These are phyloP conservation scores for Sporisorium iseilematis-ciliati DNA, from an alignment of 1,284 basidiomycete genomes.

Conservation along the genomic window DNA sequence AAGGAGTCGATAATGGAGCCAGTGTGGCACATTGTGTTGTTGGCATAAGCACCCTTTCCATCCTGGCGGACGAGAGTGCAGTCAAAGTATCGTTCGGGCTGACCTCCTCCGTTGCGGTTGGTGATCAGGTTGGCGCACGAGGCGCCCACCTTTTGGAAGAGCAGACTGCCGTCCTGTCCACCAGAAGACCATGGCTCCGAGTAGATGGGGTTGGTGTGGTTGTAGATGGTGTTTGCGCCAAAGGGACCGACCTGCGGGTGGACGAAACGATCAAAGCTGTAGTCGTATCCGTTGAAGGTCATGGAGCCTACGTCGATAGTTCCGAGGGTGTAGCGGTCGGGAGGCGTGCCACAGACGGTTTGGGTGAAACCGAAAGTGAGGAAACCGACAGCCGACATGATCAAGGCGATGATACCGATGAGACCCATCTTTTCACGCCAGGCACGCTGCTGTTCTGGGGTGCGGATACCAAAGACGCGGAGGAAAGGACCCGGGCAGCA, in stretches of 20 bases:
- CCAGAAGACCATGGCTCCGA: conserved; percentile 81
- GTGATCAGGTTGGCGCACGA: conserved; percentile 84
- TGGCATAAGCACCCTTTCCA: conserved; percentile 72
- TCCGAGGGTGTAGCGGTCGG: conserved; percentile 83
- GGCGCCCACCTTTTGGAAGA: conserved; percentile 92
- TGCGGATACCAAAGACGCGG: conserved; percentile 79
- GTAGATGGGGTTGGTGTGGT: conserved; percentile 84
- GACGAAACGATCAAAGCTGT: conserved; percentile 84
- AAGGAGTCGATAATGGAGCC: conserved; percentile 41
- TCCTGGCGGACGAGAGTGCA: conserved; percentile 88
- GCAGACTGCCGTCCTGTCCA: conserved; percentile 88
- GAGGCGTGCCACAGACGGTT: conserved; percentile 86
- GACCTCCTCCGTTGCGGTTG: conserved; percentile 60
- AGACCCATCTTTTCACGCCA: conserved; percentile 99
- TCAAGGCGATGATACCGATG: conserved; percentile 79
- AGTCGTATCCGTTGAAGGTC: conserved; percentile 91
- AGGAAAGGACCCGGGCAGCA: conserved; percentile 79
- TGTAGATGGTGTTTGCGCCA: conserved; percentile 76
- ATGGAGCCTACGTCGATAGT: conserved; percentile 83
- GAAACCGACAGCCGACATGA: conserved; percentile 96
- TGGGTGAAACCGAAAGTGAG: conserved; percentile 99
- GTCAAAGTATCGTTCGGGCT: conserved; percentile 86
- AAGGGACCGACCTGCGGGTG: conserved; percentile 62
- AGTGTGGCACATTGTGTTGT: conserved; percentile 59
- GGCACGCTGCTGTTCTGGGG: conserved; percentile 92